Evolutionary conservation across 257 asterid species (phyloP).

Genomic region (Hygrophila difformis): DNA sequence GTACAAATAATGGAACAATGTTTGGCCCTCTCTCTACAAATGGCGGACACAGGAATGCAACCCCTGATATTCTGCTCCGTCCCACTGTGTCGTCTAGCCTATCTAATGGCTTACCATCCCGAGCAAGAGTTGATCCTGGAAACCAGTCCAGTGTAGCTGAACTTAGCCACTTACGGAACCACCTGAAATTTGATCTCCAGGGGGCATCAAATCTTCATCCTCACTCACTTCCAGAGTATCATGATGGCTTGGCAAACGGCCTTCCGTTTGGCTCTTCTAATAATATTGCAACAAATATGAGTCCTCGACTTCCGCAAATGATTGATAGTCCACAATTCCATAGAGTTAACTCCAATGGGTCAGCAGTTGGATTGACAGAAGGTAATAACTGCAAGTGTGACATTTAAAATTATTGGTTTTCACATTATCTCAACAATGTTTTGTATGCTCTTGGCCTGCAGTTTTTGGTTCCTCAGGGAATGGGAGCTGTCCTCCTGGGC

Average conservation of each 20-base stretch:
- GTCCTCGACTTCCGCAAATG: conserved; percentile 41
- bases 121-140: conserved; percentile 46
- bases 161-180: conserved; percentile 44
- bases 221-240: conserved; percentile 76
- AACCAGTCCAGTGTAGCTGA: conserved; percentile 45
- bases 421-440: conserved; percentile 13
- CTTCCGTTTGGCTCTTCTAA: conserved; percentile 59
- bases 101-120: conserved; percentile 55
- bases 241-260: conserved; percentile 59
- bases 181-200: conserved; percentile 47
- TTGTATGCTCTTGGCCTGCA: conserved; percentile 23
- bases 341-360: conserved; percentile 51
- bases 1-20: conserved; percentile 40
- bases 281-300: conserved; percentile 46
- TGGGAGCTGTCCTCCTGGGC: conserved; percentile 85
- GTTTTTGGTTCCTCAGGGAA: conserved; percentile 70
- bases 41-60: conserved; percentile 39
- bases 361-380: conserved; percentile 57
- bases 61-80: conserved; percentile 49
- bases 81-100: conserved; percentile 56
- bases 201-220: conserved; percentile 53
- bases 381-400: conserved; percentile 25
- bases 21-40: conserved; percentile 36
- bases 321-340: conserved; percentile 55
- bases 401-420: not conserved